phyloP scores from a whole-genome alignment of 2,329 filamentous ascomycete genomes.

The Fusarium pseudoanthophilum region DNA sequence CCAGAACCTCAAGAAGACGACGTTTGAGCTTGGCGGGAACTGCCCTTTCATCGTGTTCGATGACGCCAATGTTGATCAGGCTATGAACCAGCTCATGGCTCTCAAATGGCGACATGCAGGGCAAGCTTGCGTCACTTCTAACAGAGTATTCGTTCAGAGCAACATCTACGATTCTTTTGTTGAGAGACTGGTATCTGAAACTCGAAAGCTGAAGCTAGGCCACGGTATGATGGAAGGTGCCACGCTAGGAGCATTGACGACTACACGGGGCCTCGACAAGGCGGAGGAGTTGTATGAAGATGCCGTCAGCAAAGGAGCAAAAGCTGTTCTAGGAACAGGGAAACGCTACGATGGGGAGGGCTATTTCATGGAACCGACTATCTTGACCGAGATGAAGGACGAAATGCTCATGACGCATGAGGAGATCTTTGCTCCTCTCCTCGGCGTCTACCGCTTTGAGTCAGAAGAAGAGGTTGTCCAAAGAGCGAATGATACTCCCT shows the following conservation, averaged over 20 bases:
- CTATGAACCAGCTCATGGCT: background rate
- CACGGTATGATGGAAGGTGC: slow-evolving; percentile 6
- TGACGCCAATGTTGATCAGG: slow-evolving; percentile 63
- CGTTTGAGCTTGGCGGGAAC: slow-evolving; percentile 78
- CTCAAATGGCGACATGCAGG: slow-evolving; percentile 75
- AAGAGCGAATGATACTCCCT: slow-evolving; percentile 22
- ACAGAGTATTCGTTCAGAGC: slow-evolving; percentile 67
- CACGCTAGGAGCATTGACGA: slow-evolving; percentile 28
- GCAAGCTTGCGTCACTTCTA: slow-evolving; percentile 74
- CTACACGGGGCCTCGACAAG: background rate
- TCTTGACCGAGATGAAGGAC: slow-evolving; percentile 13
- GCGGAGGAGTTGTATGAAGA: slow-evolving; percentile 15
- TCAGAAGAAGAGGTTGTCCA: slow-evolving; percentile 27
- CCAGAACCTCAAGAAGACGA: slow-evolving; percentile 71
- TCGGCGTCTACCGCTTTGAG: slow-evolving; percentile 19
- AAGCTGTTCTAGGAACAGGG: background rate
- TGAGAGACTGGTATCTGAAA: background rate
- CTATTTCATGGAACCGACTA: slow-evolving; percentile 29
- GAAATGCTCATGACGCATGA: slow-evolving; percentile 23
- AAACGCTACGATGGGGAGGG: background rate
- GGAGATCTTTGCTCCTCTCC: slow-evolving; percentile 31
- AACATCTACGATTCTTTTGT: slow-evolving; percentile 63
- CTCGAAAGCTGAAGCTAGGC: background rate
- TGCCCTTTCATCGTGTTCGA: slow-evolving; percentile 73
- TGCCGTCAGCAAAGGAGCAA: slow-evolving; percentile 15